phyloP scores from a whole-genome alignment of 1,284 basidiomycete species.

The Apiotrichum brassicae region DNA sequence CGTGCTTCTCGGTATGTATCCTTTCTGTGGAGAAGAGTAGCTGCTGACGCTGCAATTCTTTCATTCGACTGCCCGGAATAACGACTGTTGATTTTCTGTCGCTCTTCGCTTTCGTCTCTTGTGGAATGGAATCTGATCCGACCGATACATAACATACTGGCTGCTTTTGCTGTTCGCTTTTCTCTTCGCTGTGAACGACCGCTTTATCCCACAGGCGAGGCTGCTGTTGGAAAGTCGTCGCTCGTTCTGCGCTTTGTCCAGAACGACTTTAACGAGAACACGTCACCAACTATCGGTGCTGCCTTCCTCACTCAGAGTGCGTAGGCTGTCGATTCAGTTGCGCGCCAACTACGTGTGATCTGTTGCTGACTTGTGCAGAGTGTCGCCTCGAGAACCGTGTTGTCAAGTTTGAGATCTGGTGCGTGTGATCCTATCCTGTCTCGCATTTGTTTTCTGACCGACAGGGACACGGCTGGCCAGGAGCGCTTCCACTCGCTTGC shows the following conservation, averaged over 20 bases:
- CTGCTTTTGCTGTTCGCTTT: no score
- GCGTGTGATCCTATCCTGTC: constrained; percentile 8
- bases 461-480: constrained; percentile 48
- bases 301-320: constrained; percentile 58
- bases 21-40: not conserved
- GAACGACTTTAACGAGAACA: constrained; percentile 47
- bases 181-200: no score
- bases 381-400: constrained; percentile 48
- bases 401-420: constrained; percentile 50
- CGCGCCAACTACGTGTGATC: no score
- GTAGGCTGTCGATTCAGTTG: constrained; percentile 6
- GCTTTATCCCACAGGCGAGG: constrained; percentile 64
- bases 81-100: no score
- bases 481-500: constrained; percentile 49
- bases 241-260: constrained; percentile 92
- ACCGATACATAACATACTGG: no score
- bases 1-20: constrained; percentile 65
- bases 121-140: no score
- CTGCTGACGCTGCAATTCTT: constrained; percentile 4
- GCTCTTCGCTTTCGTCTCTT: no score
- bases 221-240: constrained; percentile 99
- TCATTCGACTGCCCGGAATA: no score
- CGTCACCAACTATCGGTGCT: constrained; percentile 85
- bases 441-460: not conserved
- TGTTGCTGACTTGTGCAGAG: constrained; percentile 27